A percentile compares a stretch with the other conserved stretches of the same genome.
Conservation (phyloP, 2,329 filamentous ascomycete species). For the Exserohilum turcica region DNA sequence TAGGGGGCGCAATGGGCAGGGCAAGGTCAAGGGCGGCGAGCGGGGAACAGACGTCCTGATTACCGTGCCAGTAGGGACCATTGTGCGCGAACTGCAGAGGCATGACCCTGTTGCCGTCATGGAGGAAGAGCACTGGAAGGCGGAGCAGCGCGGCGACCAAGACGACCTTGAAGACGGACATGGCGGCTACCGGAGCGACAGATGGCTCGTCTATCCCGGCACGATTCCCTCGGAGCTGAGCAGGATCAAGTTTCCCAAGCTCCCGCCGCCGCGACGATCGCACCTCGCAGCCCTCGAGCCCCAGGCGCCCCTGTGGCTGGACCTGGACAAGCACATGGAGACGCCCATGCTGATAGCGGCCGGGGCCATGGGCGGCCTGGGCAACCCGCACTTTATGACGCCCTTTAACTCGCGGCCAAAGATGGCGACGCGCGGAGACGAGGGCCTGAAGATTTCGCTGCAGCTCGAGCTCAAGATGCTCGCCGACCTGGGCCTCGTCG, state of each 20-base stretch:
- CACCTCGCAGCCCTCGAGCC: conserved; percentile 71
- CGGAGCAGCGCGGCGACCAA: conserved; percentile 27
- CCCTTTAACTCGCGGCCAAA: conserved; percentile 76
- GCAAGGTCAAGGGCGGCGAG: conserved; percentile 73
- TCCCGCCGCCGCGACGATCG: conserved; percentile 62
- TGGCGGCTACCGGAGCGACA: conserved; percentile 61
- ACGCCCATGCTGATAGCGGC: conserved; percentile 83
- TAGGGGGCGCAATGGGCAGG: conserved; percentile 77
- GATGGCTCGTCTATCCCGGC: conserved; percentile 87
- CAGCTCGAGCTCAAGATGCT: conserved; percentile 93
- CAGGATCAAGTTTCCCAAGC: conserved; percentile 61
- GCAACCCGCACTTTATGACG: conserved; percentile 90
- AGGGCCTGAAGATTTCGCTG: conserved; percentile 75
- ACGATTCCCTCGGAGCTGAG: conserved; percentile 72
- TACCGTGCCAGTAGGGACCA: conserved; percentile 88
- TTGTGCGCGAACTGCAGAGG: conserved; percentile 81
- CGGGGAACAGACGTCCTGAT: conserved; percentile 87
- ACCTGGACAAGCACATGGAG: conserved; percentile 71
- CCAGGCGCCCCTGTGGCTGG: conserved; percentile 67
- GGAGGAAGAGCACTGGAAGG: conserved; percentile 48
- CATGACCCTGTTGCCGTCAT: conserved; percentile 78
- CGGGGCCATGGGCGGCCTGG: conserved; percentile 85
- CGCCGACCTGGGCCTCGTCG: conserved; percentile 92
- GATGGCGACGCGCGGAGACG: conserved; percentile 86
- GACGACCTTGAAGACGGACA: conserved; percentile 38